These are phyloP conservation scores for Xylaria flabelliformis DNA, from an alignment of 495 filamentous ascomycete species.

Conservation along the genomic window DNA sequence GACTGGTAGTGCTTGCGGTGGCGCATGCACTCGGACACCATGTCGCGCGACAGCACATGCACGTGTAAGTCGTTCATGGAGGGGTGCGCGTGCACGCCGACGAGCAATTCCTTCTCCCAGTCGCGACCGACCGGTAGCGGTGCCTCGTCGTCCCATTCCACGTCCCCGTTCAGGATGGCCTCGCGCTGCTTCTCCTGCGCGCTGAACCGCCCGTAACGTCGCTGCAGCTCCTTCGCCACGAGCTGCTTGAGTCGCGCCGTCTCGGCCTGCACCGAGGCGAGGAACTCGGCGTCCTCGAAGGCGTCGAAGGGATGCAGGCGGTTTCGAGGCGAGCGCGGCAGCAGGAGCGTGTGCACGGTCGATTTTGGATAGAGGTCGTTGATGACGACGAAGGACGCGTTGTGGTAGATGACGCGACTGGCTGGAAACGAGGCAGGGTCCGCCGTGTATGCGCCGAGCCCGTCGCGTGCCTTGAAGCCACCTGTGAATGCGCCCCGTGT, in stretches of 20 bases:
- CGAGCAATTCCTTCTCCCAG: slow-evolving; percentile 77
- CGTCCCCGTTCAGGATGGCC: slow-evolving; percentile 62
- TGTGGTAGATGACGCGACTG: slow-evolving; percentile 69
- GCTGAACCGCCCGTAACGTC: slow-evolving; percentile 70
- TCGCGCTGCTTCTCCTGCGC: slow-evolving; percentile 62
- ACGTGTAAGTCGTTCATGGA: slow-evolving; percentile 93
- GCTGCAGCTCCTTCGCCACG: slow-evolving; percentile 77
- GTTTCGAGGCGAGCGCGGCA: slow-evolving; percentile 74
- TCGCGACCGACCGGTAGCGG: slow-evolving; percentile 73
- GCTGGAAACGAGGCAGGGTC: slow-evolving; percentile 68
- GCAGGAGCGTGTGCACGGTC: slow-evolving; percentile 81
- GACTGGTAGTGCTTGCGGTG: slow-evolving; percentile 91
- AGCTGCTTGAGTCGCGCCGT: slow-evolving; percentile 64
- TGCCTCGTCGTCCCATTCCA: slow-evolving; percentile 48
- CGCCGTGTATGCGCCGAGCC: slow-evolving; percentile 72
- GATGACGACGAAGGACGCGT: slow-evolving; percentile 77
- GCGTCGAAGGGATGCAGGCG: slow-evolving; percentile 79
- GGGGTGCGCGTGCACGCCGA: slow-evolving; percentile 85
- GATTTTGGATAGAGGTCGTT: slow-evolving; percentile 87
- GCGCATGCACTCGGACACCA: slow-evolving; percentile 71
- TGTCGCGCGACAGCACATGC: slow-evolving; percentile 81
- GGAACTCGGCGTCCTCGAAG: slow-evolving; percentile 73
- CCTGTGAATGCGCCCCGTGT: slow-evolving; percentile 29
- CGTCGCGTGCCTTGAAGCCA: slow-evolving; percentile 60
- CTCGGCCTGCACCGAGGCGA: slow-evolving; percentile 66